Evolutionary conservation across 257 asterid species (phyloP), one percentile per base, ranked within the genome.

Genomic region (Forsythia suspensa): DNA sequence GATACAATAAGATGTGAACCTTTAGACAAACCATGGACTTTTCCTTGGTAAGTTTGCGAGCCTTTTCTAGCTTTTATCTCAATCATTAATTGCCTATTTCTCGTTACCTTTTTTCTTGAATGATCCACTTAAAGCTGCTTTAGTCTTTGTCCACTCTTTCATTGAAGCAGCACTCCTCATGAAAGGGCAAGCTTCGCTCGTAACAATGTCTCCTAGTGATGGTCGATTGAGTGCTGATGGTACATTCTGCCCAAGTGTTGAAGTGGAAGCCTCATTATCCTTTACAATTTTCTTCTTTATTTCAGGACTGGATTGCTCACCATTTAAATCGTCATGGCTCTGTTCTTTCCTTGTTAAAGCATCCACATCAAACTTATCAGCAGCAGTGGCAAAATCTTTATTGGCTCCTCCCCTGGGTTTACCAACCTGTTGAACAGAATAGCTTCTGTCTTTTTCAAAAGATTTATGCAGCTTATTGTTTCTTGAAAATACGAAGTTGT

Each of bases 81-180:
- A n/a, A 59, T 20, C 67, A 20, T 43, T 78, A 44, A 4, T 36
- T 11, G 40, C 46, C 69, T 78, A 76, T 74, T 84, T 85, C 70
- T 81, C 85, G 48, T 82, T 81, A 29, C 73, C 84, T 80, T 82
- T 91, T 75, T 84, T 91, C 88, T 89, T 93, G 20, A 59, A 88
- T 9, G 92, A 77, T 37, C 91, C 85, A 77, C 89, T 86, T 77
- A 91, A 41, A 79, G 94, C 88, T 5, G 95, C 89, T 82, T 84
- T 94, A 38, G 88, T 61, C 79, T 87, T 94, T 71, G 41, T 76
- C 97, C 95, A 94, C 81, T 92, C 92, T 83, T 84, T 94, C 93
- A 87, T 59, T 48, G 98, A 94, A 81, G 94, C 88, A 80, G 85
- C 80, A 79, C 80, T 92, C 85, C 85, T 94, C 90, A 90, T 90